A percentile compares a stretch with the other conserved stretches of the same genome.
Evolutionary conservation across 1,284 basidiomycete species (phyloP).

Genomic region (Microbotryum violaceum): DNA sequence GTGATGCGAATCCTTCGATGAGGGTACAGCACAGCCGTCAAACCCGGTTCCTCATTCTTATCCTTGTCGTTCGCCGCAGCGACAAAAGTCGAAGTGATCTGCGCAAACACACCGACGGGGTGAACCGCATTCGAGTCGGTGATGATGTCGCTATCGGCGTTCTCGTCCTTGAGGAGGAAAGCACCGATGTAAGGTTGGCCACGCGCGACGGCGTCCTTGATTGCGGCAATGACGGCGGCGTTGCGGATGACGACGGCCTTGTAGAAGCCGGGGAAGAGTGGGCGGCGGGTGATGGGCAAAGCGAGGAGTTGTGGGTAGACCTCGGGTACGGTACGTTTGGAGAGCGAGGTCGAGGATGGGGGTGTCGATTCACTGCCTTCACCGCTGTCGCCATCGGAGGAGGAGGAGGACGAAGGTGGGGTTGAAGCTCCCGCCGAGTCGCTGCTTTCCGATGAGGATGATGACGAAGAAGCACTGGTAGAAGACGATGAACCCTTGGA

Average conservation of each 20-base stretch:
- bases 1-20: constrained; percentile 87
- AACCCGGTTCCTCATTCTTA: constrained; percentile 54
- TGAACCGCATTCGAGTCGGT: constrained; percentile 82
- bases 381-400: not conserved
- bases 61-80: constrained; percentile 45
- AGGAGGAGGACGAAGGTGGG: not conserved
- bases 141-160: constrained; percentile 87
- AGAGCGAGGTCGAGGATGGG: constrained; percentile 9
- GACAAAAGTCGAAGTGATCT: constrained; percentile 91
- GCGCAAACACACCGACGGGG: constrained; percentile 90
- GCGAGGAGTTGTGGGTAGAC: constrained; percentile 88
- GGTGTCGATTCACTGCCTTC: too few relatives aligned
- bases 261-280: constrained; percentile 96
- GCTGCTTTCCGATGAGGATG: too few relatives aligned
- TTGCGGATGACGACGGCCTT: constrained; percentile 90
- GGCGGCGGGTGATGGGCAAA: constrained; percentile 88
- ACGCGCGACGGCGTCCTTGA: constrained; percentile 92
- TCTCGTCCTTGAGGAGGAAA: constrained; percentile 92
- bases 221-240: constrained; percentile 82
- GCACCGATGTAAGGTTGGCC: constrained; percentile 97
- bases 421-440: too few relatives aligned
- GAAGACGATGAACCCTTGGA: too few relatives aligned
- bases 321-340: constrained; percentile 24
- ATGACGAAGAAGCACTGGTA: too few relatives aligned
- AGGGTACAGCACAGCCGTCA: constrained; percentile 92